Conservation (phyloP, 2,329 filamentous ascomycete genomes). For the Fusarium sulawesiense region DNA sequence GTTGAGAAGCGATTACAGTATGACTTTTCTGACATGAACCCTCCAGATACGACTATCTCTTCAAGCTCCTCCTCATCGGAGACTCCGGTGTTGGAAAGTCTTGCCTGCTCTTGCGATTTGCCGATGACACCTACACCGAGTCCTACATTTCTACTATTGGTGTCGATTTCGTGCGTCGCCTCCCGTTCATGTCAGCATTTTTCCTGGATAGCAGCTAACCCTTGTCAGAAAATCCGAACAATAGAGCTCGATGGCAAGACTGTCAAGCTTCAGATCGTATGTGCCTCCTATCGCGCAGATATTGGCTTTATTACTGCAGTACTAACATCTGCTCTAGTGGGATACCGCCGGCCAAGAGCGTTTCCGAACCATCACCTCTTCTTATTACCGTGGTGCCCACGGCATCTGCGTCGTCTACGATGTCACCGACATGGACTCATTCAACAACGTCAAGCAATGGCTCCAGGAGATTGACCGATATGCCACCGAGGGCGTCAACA, state of each 20-base stretch:
- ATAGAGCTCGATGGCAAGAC: constrained; percentile 99
- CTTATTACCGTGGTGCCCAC: constrained; percentile 98
- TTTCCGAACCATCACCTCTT: constrained; percentile 99
- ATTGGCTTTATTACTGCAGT: neutral
- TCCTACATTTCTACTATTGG: constrained; percentile 99
- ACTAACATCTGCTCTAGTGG: constrained; percentile 71
- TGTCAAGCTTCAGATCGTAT: constrained; percentile 98
- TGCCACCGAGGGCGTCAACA: constrained; percentile 99
- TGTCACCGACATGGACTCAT: constrained; percentile 99
- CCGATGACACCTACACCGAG: constrained; percentile 99
- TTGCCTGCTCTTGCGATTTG: constrained; percentile 96
- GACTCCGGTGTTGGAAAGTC: constrained; percentile 99
- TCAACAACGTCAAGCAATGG: constrained; percentile 99
- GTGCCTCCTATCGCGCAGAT: constrained; percentile 49
- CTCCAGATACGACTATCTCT: constrained; percentile 98
- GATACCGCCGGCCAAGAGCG: constrained; percentile 99
- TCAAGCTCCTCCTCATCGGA: constrained; percentile 99
- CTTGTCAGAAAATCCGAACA: constrained; percentile 93
- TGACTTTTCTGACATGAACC: constrained; percentile 44
- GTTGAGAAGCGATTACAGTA: constrained; percentile 20
- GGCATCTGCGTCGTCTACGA: constrained; percentile 99
- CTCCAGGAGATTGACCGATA: constrained; percentile 99
- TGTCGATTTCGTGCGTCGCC: constrained; percentile 89
- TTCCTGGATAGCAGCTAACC: constrained; percentile 22
- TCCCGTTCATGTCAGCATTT: neutral